Evolutionary conservation across 2,329 filamentous ascomycete genomes (phyloP).

Genomic region (Penicillium sp.): DNA sequence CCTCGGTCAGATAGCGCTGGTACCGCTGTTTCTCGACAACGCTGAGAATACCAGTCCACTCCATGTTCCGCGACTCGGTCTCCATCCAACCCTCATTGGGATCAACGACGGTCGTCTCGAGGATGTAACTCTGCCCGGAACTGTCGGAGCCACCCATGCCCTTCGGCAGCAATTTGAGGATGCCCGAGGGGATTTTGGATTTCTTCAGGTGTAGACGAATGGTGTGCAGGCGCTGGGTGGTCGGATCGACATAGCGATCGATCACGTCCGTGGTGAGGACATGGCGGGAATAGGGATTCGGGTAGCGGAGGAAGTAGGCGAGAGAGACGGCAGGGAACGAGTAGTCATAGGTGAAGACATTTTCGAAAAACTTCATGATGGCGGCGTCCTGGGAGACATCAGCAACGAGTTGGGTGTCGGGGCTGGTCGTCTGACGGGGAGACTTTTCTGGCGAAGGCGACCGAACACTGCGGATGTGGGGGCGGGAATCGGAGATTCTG

Average conservation of each 20-base stretch:
- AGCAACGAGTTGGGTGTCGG: neutral
- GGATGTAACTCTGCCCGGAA: constrained; percentile 63
- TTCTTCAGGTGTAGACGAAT: constrained; percentile 64
- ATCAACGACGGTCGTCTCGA: constrained; percentile 64
- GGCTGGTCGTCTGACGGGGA: constrained; percentile 19
- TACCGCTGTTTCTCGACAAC: constrained; percentile 64
- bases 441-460: constrained; percentile 21
- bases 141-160: constrained; percentile 59
- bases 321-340: constrained; percentile 66
- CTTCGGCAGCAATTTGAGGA: constrained; percentile 62
- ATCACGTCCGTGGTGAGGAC: constrained; percentile 68
- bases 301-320: constrained; percentile 69
- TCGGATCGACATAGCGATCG: constrained; percentile 61
- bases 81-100: constrained; percentile 66
- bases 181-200: constrained; percentile 62
- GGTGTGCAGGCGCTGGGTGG: constrained; percentile 62
- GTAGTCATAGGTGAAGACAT: constrained; percentile 63
- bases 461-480: constrained; percentile 13
- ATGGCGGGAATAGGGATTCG: constrained; percentile 66
- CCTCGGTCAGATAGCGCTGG: constrained; percentile 44
- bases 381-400: constrained; percentile 21
- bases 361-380: constrained; percentile 57
- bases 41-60: constrained; percentile 66
- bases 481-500: constrained; percentile 6
- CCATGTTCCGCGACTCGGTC: constrained; percentile 64